Evolutionary conservation across 192 early-diverging fungal genomes (phyloP).

Genomic region (Spizellomyces punctatus): DNA sequence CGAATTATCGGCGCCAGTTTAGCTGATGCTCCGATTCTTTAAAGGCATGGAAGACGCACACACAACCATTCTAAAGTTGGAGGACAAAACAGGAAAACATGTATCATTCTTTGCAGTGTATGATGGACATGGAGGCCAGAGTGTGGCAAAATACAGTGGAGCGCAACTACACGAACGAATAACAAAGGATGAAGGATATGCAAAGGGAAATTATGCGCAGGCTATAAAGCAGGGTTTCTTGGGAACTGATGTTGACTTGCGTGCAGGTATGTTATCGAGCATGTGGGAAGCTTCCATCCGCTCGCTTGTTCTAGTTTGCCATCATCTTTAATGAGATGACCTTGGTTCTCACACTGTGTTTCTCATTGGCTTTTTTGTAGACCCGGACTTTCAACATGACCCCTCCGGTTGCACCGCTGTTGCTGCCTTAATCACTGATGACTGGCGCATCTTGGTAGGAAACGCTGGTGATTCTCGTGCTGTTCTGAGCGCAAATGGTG

Average conservation of each 20-base stretch:
- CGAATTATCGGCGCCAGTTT: not conserved
- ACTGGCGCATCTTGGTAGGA: constrained; percentile 77
- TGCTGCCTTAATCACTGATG: constrained; percentile 78
- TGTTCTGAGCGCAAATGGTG: constrained; percentile 80
- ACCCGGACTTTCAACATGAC: constrained; percentile 75
- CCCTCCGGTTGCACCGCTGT: constrained; percentile 99
- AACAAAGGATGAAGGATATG: constrained; percentile 62
- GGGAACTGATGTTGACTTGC: constrained; percentile 75
- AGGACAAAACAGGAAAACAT: constrained; percentile 37
- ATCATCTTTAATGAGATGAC: not conserved
- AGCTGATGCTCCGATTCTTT: not conserved
- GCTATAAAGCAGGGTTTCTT: constrained; percentile 88
- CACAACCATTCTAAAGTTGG: constrained; percentile 76
- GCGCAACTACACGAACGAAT: constrained; percentile 75
- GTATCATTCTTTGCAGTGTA: constrained; percentile 94
- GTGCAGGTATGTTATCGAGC: constrained; percentile 61
- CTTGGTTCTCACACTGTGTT: not conserved
- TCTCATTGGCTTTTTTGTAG: constrained; percentile 36
- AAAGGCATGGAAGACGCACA: constrained; percentile 98
- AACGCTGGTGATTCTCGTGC: constrained; percentile 98
- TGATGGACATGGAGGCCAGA: constrained; percentile 91
- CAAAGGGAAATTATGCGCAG: constrained; percentile 64
- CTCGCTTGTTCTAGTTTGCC: not conserved
- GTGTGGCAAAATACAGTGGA: constrained; percentile 85
- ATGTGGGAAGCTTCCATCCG: not conserved